Percentiles rank a stretch among this genome's conserved stretches.
Conservation (phyloP, 371 early-diverging fungal species). For the Apophysomyces elegans region DNA sequence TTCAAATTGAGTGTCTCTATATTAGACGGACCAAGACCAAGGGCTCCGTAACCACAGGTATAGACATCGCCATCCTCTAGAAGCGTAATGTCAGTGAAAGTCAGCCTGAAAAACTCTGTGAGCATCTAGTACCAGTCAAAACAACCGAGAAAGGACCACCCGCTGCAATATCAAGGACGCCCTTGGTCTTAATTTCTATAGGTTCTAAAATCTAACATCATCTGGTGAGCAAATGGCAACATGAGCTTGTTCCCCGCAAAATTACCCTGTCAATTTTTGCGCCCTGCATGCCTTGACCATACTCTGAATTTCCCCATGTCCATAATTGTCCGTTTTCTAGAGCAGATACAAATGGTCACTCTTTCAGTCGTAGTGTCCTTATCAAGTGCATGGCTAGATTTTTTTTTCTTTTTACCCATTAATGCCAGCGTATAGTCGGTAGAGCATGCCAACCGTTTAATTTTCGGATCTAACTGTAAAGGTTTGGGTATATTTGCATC, state of each 20-base stretch:
- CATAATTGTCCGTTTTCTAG: conserved; percentile 57
- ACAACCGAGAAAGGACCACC: conserved; percentile 77
- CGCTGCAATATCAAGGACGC: conserved; percentile 66
- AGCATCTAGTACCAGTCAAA: conserved; percentile 41
- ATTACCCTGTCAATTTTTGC: conserved; percentile 71
- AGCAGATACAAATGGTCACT: background rate
- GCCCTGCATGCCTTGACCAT: conserved; percentile 79
- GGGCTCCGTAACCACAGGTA: conserved; percentile 75
- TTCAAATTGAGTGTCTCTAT: conserved; percentile 55
- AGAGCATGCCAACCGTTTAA: conserved; percentile 62
- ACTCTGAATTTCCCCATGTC: conserved; percentile 87
- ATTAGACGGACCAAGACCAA: conserved; percentile 60
- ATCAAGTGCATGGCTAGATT: background rate
- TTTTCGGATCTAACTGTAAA: conserved; percentile 28
- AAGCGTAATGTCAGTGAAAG: background rate
- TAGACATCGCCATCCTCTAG: conserved; percentile 61
- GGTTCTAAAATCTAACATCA: conserved; percentile 64
- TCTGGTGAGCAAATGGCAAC: background rate
- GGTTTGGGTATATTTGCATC: conserved; percentile 55
- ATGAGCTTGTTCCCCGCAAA: background rate
- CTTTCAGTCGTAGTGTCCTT: background rate
- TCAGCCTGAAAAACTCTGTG: background rate
- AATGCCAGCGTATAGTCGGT: conserved; percentile 78
- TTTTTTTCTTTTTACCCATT: conserved; percentile 24
- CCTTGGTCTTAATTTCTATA: conserved; percentile 38